Evolutionary conservation across 2,329 filamentous ascomycete species (phyloP).

Genomic region (Fusarium marasasianum): DNA sequence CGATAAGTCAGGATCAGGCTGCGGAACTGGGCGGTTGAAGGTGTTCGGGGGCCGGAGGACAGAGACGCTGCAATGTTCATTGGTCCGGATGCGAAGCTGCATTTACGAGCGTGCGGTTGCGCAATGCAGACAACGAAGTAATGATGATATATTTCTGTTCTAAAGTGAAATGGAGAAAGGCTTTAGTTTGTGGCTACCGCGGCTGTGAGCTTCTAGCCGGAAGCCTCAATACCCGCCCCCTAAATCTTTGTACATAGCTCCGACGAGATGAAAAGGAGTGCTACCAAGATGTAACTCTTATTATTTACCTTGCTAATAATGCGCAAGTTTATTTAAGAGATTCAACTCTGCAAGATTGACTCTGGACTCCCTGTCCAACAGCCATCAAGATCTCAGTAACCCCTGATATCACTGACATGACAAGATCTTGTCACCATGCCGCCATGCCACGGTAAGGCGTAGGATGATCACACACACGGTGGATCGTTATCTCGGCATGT

Average conservation of each 20-base stretch:
- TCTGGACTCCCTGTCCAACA: background rate
- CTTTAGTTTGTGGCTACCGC: background rate
- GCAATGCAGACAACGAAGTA: background rate
- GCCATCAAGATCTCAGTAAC: background rate
- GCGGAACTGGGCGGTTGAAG: background rate
- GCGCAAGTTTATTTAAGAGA: background rate
- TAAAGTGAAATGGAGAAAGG: background rate
- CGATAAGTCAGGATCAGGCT: background rate
- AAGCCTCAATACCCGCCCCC: background rate
- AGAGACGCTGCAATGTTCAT: background rate
- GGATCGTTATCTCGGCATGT: background rate
- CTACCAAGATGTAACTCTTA: background rate
- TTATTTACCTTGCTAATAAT: background rate
- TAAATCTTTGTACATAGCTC: background rate
- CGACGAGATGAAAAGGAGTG: background rate
- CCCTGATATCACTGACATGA: background rate
- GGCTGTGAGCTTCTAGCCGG: background rate
- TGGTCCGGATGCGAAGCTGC: background rate
- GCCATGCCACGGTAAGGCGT: background rate
- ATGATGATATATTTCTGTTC: background rate
- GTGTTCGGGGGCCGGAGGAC: background rate
- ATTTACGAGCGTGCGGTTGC: background rate
- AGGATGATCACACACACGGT: background rate
- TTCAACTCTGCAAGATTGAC: background rate
- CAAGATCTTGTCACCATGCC: slow-evolving; percentile 1